phyloP scores from a whole-genome alignment of 2,329 filamentous ascomycete genomes.

The Monilinia polystroma region DNA sequence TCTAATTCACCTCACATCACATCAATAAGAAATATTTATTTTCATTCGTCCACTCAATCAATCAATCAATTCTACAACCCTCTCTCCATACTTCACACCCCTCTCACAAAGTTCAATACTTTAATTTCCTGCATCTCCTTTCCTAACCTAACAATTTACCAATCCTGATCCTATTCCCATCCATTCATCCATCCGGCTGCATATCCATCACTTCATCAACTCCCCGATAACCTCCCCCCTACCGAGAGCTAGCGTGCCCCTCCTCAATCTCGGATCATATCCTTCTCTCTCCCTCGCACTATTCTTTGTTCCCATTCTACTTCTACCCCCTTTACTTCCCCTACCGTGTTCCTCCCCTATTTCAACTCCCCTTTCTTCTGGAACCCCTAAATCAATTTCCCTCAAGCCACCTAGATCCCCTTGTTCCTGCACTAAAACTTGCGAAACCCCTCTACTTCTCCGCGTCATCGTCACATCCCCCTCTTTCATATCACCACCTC shows the following conservation, averaged over 20 bases:
- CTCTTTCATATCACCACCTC: constrained; percentile 1
- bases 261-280: constrained; percentile 18
- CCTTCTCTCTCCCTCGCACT: constrained; percentile 8
- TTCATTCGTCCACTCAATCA: neutral
- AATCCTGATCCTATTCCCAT: neutral
- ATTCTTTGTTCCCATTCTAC: neutral
- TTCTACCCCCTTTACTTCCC: neutral
- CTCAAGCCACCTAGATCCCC: constrained; percentile 31
- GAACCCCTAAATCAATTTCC: constrained; percentile 28
- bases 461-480: constrained; percentile 10
- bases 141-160: neutral
- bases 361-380: constrained; percentile 27
- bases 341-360: constrained; percentile 17
- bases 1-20: neutral
- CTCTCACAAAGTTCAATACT: neutral
- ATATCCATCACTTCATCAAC: neutral
- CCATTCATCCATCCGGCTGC: neutral
- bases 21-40: neutral
- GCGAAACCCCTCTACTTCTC: constrained; percentile 25
- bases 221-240: neutral
- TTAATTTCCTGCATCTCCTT: neutral
- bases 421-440: neutral
- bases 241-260: constrained; percentile 8
- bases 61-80: neutral
- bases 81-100: neutral